These are phyloP conservation scores for Aspergillus ibericus DNA, from an alignment of 2,329 filamentous ascomycete species.

Conservation along the genomic window DNA sequence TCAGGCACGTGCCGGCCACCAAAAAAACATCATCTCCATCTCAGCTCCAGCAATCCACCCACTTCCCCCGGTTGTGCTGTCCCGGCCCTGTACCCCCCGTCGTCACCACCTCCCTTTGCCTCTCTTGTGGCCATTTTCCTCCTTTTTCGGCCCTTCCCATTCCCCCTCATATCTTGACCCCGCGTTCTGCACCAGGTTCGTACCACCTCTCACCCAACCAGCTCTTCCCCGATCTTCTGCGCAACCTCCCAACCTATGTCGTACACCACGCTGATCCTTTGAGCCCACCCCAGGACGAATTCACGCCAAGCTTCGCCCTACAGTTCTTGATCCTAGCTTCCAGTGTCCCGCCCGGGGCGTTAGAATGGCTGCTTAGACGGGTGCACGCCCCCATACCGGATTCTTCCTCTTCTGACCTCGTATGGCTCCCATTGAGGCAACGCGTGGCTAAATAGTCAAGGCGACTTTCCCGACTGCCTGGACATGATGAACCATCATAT, in stretches of 20 bases:
- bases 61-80: slow-evolving; percentile 11
- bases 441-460: slow-evolving; percentile 39
- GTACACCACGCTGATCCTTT: slow-evolving; percentile 12
- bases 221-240: slow-evolving; percentile 3
- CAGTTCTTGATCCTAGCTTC: slow-evolving; percentile 6
- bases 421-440: slow-evolving; percentile 45
- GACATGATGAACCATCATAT: slow-evolving; percentile 49
- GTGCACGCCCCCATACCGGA: slow-evolving; percentile 19
- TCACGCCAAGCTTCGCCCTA: slow-evolving; percentile 4
- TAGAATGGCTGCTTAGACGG: slow-evolving; percentile 40
- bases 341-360: slow-evolving; percentile 19
- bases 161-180: not conserved
- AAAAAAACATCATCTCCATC: slow-evolving; percentile 32
- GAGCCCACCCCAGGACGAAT: slow-evolving; percentile 9
- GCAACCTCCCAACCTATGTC: slow-evolving; percentile 3
- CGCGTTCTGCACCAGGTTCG: slow-evolving; percentile 7
- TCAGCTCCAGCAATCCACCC: slow-evolving; percentile 23
- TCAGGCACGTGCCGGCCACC: slow-evolving; percentile 27
- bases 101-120: slow-evolving; percentile 2
- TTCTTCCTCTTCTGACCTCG: slow-evolving; percentile 28
- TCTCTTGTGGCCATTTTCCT: slow-evolving; percentile 2
- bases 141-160: not conserved
- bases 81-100: slow-evolving; percentile 8
- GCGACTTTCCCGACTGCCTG: slow-evolving; percentile 31
- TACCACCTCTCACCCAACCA: not conserved